Evolutionary conservation across 768 basidiomycete species (phyloP), one percentile per base, ranked within the genome.

Genomic region (Lactifluus volemus): DNA sequence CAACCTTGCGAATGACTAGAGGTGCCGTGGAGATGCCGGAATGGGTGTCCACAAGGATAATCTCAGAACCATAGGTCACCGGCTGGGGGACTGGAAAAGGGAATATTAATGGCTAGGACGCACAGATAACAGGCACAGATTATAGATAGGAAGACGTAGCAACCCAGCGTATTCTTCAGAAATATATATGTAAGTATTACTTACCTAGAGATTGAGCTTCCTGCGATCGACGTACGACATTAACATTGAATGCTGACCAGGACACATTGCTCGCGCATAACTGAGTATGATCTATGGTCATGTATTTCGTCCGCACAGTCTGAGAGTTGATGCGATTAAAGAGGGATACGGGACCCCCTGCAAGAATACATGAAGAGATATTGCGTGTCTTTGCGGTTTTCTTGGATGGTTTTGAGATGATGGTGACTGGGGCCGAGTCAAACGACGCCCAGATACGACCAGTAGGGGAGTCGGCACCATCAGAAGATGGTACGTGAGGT

Each of bases 241-340:
- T 92, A 69, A 96, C 89, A 69, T 88, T 92, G 77, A 96, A 95
- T 39, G 94, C 92, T 59, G 92, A 92, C 94, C 93, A 96, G 49
- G 88, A 81, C 65, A 89, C 78, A 70, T 92, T 93, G 73, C 88
- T 92, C n/a, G 92, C 90, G 74, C 88, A 88, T 60, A 92, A 76
- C 69, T 86, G 84, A 54, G 81, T 84, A 67, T 85, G 83, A 67
- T 95, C 92, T 71, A 95, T 86, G 57, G 89, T 91, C 90, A 98
- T 93, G 73, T 95, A 98, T 77, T 96, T 96, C 59, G 94, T 97
- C 70, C 94, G 87, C 61, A 96, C 93, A 42, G 94, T 93, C 75
- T 98, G 94, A 14, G 90, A 91, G 74, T 96, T 94, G 80, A 98
- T 92, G 69, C 94, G 88, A 72, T 94, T 93, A 81, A 94, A 96